These are phyloP conservation scores for Carex pumila DNA, from an alignment of 176 grass and related monocot species.

Conservation along the genomic window DNA sequence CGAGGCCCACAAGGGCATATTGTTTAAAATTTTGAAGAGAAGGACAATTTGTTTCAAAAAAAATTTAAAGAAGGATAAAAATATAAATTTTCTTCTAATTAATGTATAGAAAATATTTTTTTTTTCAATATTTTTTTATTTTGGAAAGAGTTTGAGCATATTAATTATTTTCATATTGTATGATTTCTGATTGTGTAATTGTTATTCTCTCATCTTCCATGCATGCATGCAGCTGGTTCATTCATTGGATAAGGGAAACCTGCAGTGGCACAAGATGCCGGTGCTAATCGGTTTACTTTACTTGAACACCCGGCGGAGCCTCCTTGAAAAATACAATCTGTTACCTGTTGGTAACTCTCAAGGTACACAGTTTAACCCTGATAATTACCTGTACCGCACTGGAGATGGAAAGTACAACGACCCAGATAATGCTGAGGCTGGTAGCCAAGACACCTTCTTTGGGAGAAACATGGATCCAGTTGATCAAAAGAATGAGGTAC, in stretches of 20 bases:
- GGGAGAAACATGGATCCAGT: constrained; percentile 48
- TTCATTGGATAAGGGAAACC: constrained; percentile 36
- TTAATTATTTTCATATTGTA: too few species aligned
- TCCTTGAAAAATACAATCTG: constrained; percentile 40
- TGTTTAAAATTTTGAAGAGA: too few species aligned
- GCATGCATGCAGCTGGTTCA: constrained; percentile 36
- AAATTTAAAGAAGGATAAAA: too few species aligned
- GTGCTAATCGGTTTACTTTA: constrained; percentile 39
- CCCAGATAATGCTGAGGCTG: constrained; percentile 34
- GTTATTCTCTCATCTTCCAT: constrained; percentile 9
- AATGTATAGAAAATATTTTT: too few species aligned
- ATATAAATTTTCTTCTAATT: too few species aligned
- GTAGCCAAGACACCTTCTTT: constrained; percentile 41
- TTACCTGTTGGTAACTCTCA: constrained; percentile 27
- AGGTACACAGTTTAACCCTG: constrained; percentile 20
- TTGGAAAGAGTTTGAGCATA: too few species aligned
- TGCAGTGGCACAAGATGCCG: constrained; percentile 48
- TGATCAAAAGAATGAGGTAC: constrained; percentile 35
- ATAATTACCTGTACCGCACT: constrained; percentile 29
- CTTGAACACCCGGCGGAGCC: constrained; percentile 30
- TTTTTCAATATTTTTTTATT: too few species aligned
- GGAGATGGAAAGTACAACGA: constrained; percentile 46
- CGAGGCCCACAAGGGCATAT: too few species aligned
- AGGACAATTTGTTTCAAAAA: too few species aligned
- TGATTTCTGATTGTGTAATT: not conserved